Evolutionary conservation across 2,329 filamentous ascomycete species (phyloP).

Genomic region (Colletotrichum chrysophilum): DNA sequence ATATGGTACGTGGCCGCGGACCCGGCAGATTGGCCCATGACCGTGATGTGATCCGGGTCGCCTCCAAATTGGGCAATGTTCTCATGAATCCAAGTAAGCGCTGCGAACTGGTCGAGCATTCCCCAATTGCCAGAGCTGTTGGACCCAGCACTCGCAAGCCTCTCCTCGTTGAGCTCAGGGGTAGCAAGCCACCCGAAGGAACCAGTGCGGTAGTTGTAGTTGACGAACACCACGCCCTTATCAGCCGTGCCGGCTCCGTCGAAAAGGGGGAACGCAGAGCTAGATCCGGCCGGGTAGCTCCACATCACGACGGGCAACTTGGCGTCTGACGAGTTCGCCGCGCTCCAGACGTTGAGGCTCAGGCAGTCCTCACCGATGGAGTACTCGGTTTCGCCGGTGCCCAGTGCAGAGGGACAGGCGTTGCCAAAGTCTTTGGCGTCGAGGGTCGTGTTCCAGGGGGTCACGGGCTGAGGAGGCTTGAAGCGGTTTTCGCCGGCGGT

Average conservation of each 20-base stretch:
- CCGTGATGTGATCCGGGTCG: background rate
- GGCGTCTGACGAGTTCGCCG: slow-evolving; percentile 26
- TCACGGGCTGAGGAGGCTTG: background rate
- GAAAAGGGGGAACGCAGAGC: background rate
- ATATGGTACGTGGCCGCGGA: background rate
- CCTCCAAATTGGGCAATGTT: background rate
- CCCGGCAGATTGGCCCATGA: background rate
- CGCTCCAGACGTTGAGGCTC: slow-evolving; percentile 37
- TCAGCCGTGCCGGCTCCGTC: background rate
- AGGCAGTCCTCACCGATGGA: slow-evolving; percentile 35
- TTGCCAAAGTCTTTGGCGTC: background rate
- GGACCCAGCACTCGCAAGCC: background rate
- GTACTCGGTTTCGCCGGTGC: background rate
- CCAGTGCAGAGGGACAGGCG: background rate
- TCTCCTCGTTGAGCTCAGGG: background rate
- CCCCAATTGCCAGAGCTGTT: background rate
- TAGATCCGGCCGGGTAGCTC: slow-evolving; percentile 16
- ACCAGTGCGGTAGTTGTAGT: background rate
- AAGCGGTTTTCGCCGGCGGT: background rate
- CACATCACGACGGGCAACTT: slow-evolving; percentile 34
- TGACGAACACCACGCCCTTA: background rate
- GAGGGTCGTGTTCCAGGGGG: background rate
- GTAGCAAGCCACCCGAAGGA: background rate
- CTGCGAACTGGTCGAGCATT: background rate
- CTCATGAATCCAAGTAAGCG: background rate